Percentiles rank a stretch among this genome's conserved stretches.
Conservation (phyloP, 1,139 yeast species). For the Blastobotrys arbuscula region DNA sequence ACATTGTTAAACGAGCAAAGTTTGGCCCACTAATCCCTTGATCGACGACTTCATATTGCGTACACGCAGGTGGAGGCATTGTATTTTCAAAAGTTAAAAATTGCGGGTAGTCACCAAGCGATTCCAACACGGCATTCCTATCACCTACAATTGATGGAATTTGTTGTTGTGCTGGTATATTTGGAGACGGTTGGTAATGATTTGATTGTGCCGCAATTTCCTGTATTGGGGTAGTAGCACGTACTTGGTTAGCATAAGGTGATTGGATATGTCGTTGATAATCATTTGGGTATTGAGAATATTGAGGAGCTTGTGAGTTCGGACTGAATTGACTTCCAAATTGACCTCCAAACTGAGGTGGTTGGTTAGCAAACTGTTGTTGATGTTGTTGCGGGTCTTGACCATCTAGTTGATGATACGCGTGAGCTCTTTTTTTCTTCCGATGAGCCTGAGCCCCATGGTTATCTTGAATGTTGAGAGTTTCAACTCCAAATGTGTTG, state of each 20-base stretch:
- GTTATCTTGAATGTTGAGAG: constrained; percentile 1
- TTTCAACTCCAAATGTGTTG: constrained; percentile 3
- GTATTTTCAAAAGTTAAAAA: constrained; percentile 71
- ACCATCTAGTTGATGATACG: constrained; percentile 18
- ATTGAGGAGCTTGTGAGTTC: not conserved
- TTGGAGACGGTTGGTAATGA: constrained; percentile 2
- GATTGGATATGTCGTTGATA: not conserved
- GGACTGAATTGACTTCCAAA: constrained; percentile 1
- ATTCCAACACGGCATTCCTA: constrained; percentile 49
- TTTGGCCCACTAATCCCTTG: constrained; percentile 84
- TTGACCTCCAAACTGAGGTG: constrained; percentile 5
- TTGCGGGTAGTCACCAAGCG: constrained; percentile 39
- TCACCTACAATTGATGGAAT: constrained; percentile 51
- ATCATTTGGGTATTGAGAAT: not conserved
- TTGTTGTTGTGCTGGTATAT: constrained; percentile 15
- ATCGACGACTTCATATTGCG: constrained; percentile 64
- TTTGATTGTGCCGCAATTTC: constrained; percentile 5
- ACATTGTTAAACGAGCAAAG: constrained; percentile 73
- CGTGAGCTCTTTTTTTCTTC: constrained; percentile 20
- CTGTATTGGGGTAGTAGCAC: constrained; percentile 3
- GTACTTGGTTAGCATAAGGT: constrained; percentile 2
- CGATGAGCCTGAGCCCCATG: not conserved
- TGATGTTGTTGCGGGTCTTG: not conserved
- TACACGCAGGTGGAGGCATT: constrained; percentile 77
- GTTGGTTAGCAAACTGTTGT: not conserved